Evolutionary conservation across 805 yeast species (phyloP), one percentile per base, ranked within the genome.

Genomic region (Babjeviella inositovora): DNA sequence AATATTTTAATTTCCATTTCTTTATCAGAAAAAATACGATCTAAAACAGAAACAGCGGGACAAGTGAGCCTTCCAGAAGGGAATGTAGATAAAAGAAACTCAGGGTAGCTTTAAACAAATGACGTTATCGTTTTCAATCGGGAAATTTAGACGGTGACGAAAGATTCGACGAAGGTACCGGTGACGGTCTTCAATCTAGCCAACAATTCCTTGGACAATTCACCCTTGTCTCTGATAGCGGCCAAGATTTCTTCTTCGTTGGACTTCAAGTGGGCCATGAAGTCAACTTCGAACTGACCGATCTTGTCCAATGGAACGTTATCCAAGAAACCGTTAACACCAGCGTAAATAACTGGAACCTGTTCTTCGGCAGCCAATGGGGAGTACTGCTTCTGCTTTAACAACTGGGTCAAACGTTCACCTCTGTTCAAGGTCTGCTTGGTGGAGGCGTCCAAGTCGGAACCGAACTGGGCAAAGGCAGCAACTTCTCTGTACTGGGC

Each of bases 401-500:
- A 75, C 60, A 90, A 69, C 70, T 85, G 97, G 47, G 98, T 90
- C 54, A 90, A 79, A 72, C 99, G 87, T 77, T 90, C 98, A 84
- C 99, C 99, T 79, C 99, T 85, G 49, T 69, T 66, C 59, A 90
- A 75, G 51, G 98, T 90, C 70, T 84, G 96, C 71, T 87, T 90
- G 62, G 99, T 90, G 32, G 96, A 84, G 45, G 99, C 97, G 64
- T 90, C 99, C 60, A 90, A 74, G 66, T 90, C 99, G 44, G 99
- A 90, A 76, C 99, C 99, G 73, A 90, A 90, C 73, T 90, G 99
- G 49, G 99, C 98, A 62, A 90, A 90, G 50, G 99, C 98, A 57
- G 98, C 98, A 48, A 90, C 98, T 76, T 90, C 99, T 82, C 99
- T 85, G 80, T 90, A 90, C 72, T 90, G 99, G 49, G 99, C 99